Evolutionary conservation across 2,329 filamentous ascomycete genomes (phyloP), one percentile per base, ranked within the genome.

Genomic region (Colletotrichum agaves): DNA sequence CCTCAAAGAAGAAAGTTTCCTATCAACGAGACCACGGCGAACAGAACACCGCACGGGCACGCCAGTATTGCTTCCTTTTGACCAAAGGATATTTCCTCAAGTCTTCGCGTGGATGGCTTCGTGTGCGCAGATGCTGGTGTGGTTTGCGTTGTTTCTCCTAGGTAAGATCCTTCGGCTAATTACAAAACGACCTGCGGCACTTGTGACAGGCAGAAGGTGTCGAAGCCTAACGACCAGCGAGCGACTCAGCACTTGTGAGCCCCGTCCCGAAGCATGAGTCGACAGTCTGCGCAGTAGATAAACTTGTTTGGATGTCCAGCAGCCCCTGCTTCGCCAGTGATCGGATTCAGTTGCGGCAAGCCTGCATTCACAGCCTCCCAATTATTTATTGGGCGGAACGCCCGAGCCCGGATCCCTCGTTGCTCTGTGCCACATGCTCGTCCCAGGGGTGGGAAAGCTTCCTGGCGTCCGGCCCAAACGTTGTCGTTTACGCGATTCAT

Each of bases 401-500:
- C 61, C 64, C 53, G 53, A 52, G 64, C 61, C 64, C 53, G 53
- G 64, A 47, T 64, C 64, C 49, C 35, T 31, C 15, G n/a, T 27
- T 64, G 64, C 53, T 27, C 64, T 64, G 55, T 67, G 64, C 61
- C 11, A 27, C 31, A 31, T 39, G 33, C 52, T 23, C 58, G 61
- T 21, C 49, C 52, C 33, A 59, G 41, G 60, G 64, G 44, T 21
- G 33, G 11, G 37, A 58, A 58, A 63, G 44, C 46, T 67, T 59
- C 53, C 60, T 35, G 31, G 64, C 23, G 64, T 59, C 47, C 41
- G 11, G 50, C 33, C 59, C 50, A 33, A 43, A 58, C n/a, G 44
- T n/a, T 33, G 43, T 52, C 12, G 17, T 17, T 21, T 21, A 35
- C 35, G 35, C 33, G 31, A 35, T n/a, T 15, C 50, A 39, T 52